Evolutionary conservation across 345 rosid genomes (phyloP).

Genomic region (Limnanthes douglasii): DNA sequence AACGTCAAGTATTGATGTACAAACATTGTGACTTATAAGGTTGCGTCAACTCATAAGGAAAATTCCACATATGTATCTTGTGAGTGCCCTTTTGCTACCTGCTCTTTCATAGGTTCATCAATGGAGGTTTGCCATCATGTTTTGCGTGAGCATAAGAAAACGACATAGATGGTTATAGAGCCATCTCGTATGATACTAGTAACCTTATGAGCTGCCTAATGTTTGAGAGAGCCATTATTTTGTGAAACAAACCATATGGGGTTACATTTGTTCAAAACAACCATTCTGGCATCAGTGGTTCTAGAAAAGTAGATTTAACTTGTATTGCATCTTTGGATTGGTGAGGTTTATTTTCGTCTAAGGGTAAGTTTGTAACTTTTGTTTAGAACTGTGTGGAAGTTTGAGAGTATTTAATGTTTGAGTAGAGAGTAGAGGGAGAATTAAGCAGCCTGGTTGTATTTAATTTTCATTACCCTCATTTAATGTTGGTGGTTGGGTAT

Average conservation of each 20-base stretch:
- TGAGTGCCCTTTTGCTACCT: conserved; percentile 24
- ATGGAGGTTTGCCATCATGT: conserved; percentile 20
- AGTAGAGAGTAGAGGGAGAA: no score
- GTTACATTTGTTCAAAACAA: conserved; percentile 11
- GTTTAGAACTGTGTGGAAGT: no score
- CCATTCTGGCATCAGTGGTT: background rate
- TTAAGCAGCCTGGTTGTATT: no score
- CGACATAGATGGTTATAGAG: background rate
- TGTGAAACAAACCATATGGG: conserved; percentile 10
- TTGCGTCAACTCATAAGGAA: conserved; percentile 21
- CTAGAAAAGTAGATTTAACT: conserved; percentile 8
- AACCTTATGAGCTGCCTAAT: background rate
- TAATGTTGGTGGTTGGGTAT: no score
- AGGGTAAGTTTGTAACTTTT: no score
- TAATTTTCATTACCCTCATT: no score
- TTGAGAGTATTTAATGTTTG: no score
- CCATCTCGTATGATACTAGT: background rate
- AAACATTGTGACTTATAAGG: conserved; percentile 8
- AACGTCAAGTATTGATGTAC: conserved; percentile 24
- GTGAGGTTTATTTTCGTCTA: no score
- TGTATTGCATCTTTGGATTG: conserved; percentile 5
- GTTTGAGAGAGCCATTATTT: conserved; percentile 1
- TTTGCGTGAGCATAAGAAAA: conserved; percentile 13
- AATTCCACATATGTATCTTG: conserved; percentile 14
- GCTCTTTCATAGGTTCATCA: conserved; percentile 24